Base-by-base conservation (phyloP, 2,329 filamentous ascomycete genomes). In the Orbilia oligospora region DNA sequence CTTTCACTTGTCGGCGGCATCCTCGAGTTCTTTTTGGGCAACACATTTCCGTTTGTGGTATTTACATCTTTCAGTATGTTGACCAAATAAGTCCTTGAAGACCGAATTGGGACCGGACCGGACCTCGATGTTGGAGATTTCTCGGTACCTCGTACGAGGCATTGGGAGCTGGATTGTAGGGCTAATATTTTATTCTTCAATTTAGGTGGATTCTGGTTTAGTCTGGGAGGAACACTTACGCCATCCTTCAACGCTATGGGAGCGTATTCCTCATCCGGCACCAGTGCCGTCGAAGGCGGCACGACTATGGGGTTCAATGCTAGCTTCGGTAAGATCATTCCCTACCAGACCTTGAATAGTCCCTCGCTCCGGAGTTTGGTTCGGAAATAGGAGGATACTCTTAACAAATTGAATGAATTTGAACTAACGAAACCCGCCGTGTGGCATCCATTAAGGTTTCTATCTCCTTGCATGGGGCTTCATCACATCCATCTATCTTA, bases 381-480 rank as follows among this genome's bases (percentile, higher is more conserved):
- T 44, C 33, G 33, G 46, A 20, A 24, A 20, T 30, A 20, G 9
- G 9, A 20, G 9, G 9, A 48, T 8, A 36, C 27, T 16, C 16
- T 20, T n/a, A n/a, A n/a, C n/a, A n/a, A n/a, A n/a, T n/a, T 65
- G 14, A 16, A 30, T 12, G 22, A 41, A 24, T 27, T 24, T 12
- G 20, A 22, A 30, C 46, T 44, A 33, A 30, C 48, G 64, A 61
- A 68, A 14, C 24, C 8, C 53, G 49, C 38, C 24, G 20, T 41
- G 20, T 27, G 56, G n/a, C 36, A 53, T 64, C 22, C 10, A 27
- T 49, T 20, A 66, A 65, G 77, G 72, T 27, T 92, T 91, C 85
- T 89, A 91, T 85, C 86, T 90, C 61, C 83, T 93, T 70, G 88
- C 88, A 80, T 92, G 92, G 90, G 89, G 85, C 2, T 79, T 92